phyloP scores from a whole-genome alignment of 2,329 filamentous ascomycete species.

The Ceratocystis diversiconidia region DNA sequence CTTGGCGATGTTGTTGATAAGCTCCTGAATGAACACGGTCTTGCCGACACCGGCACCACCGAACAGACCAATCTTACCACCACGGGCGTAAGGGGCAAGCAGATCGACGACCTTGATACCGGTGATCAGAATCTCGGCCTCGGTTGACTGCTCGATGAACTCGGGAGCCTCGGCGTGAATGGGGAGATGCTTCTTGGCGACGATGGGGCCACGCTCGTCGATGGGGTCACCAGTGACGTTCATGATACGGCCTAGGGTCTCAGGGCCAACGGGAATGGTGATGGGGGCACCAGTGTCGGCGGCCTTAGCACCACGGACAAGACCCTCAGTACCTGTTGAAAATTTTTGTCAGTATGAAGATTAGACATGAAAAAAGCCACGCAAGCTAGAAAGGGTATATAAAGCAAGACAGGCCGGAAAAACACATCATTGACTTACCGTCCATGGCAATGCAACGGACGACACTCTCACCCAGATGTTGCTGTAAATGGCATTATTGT shows the following conservation, averaged over 20 bases:
- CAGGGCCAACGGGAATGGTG: slow-evolving; percentile 86
- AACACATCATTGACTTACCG: slow-evolving; percentile 45
- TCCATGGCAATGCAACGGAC: slow-evolving; percentile 99
- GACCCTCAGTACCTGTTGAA: slow-evolving; percentile 92
- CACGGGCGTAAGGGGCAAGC: slow-evolving; percentile 97
- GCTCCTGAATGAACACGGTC: slow-evolving; percentile 99
- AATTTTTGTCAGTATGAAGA: slow-evolving; percentile 12
- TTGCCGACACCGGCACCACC: slow-evolving; percentile 99
- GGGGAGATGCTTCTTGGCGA: slow-evolving; percentile 70
- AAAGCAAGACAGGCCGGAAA: neutral
- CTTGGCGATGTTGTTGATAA: slow-evolving; percentile 99
- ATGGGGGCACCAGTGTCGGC: slow-evolving; percentile 88
- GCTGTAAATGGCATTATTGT: slow-evolving; percentile 39
- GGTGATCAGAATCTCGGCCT: slow-evolving; percentile 90
- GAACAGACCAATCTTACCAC: slow-evolving; percentile 99
- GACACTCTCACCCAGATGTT: slow-evolving; percentile 99
- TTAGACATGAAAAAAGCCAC: neutral
- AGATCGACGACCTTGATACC: slow-evolving; percentile 99
- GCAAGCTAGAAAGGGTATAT: neutral
- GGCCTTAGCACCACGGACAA: slow-evolving; percentile 78
- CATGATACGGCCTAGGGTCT: slow-evolving; percentile 95
- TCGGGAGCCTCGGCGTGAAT: slow-evolving; percentile 89
- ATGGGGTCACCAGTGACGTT: slow-evolving; percentile 99
- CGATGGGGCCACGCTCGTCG: slow-evolving; percentile 97
- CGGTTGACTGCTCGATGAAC: slow-evolving; percentile 92